Percentiles rank a stretch among this genome's conserved stretches.
Conservation (phyloP, 2,329 filamentous ascomycete genomes). For the Fusarium sp. region DNA sequence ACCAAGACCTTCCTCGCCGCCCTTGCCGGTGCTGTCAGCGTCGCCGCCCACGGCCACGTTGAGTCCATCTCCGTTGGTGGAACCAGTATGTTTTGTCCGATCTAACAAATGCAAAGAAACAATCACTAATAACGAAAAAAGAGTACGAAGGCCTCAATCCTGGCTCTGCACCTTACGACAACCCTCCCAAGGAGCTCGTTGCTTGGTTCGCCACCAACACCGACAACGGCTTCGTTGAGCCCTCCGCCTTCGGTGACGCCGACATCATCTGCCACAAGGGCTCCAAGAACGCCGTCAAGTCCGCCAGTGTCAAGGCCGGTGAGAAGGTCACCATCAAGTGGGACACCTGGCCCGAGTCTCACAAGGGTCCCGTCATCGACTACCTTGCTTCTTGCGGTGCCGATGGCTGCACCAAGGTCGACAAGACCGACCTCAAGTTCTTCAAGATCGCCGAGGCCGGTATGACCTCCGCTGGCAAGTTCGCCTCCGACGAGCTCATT, state of each 20-base stretch:
- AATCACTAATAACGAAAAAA: neutral
- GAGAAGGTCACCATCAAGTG: slow-evolving; percentile 58
- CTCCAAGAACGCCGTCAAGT: slow-evolving; percentile 54
- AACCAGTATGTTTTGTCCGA: neutral
- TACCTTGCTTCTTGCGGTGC: slow-evolving; percentile 72
- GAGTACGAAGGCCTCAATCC: slow-evolving; percentile 32
- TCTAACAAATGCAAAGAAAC: too few relatives aligned
- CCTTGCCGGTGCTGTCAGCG: slow-evolving; percentile 46
- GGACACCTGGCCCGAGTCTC: slow-evolving; percentile 58
- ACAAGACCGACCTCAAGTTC: slow-evolving; percentile 68
- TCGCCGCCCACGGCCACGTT: slow-evolving; percentile 50
- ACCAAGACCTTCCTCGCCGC: slow-evolving; percentile 46
- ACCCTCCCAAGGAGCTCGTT: slow-evolving; percentile 43
- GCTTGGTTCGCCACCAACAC: slow-evolving; percentile 60
- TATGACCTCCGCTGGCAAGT: slow-evolving; percentile 53
- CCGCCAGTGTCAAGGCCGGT: slow-evolving; percentile 55
- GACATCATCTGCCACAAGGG: slow-evolving; percentile 65
- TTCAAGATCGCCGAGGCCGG: slow-evolving; percentile 75
- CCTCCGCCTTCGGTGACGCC: slow-evolving; percentile 54
- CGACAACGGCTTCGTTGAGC: slow-evolving; percentile 66
- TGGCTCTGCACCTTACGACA: slow-evolving; percentile 32
- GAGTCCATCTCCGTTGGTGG: slow-evolving; percentile 48
- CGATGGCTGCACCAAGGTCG: slow-evolving; percentile 65
- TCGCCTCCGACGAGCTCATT: slow-evolving; percentile 59
- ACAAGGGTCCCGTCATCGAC: slow-evolving; percentile 70